phyloP scores from a whole-genome alignment of 768 basidiomycete species.

The Lactifluus piperatus region DNA sequence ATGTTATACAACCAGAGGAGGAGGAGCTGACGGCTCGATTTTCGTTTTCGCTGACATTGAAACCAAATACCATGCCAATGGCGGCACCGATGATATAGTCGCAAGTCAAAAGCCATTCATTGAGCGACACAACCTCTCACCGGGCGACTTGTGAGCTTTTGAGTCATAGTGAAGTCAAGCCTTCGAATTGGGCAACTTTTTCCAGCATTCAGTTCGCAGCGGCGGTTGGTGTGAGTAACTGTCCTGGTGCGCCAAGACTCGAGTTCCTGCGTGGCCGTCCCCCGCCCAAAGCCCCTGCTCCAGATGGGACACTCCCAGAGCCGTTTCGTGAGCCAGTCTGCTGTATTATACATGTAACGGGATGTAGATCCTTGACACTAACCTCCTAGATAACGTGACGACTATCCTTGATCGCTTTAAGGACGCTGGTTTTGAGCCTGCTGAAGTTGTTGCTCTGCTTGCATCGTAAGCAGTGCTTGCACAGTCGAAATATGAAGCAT shows the following conservation, averaged over 20 bases:
- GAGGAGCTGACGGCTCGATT: conserved; percentile 24
- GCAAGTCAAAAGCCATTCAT: conserved; percentile 29
- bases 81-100: conserved; percentile 20
- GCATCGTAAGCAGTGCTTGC: conserved; percentile 23
- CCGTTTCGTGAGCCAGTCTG: conserved; percentile 24
- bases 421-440: conserved; percentile 29
- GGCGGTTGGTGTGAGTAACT: conserved; percentile 30
- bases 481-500: background rate
- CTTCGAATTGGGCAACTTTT: background rate
- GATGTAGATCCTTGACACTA: background rate
- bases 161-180: background rate
- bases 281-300: conserved; percentile 24
- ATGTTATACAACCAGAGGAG: conserved; percentile 14
- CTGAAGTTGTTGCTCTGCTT: conserved; percentile 30
- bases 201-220: conserved; percentile 29
- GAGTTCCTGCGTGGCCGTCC: conserved; percentile 29
- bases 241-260: conserved; percentile 29
- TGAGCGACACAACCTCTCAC: conserved; percentile 28
- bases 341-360: background rate
- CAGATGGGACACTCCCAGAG: conserved; percentile 30
- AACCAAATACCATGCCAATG: conserved; percentile 20
- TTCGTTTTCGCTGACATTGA: conserved; percentile 13
- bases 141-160: conserved; percentile 40
- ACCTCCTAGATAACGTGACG: conserved; percentile 16
- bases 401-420: conserved; percentile 27